Percentiles rank a stretch among this genome's conserved stretches.
These are phyloP conservation scores for Schizophyllum amplum DNA, from an alignment of 1,284 basidiomycete species.

Conservation along the genomic window DNA sequence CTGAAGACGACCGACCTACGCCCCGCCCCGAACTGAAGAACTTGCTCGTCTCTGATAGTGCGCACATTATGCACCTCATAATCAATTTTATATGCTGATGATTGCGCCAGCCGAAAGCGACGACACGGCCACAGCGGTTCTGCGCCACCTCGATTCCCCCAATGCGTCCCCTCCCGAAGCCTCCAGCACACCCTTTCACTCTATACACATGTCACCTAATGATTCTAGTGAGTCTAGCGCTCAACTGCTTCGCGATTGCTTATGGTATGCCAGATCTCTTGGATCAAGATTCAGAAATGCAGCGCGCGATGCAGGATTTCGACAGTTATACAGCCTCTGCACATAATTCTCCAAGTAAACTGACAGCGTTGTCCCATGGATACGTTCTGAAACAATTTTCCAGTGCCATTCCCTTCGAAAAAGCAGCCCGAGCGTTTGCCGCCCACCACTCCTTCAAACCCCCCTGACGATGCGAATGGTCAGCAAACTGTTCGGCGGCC, in stretches of 20 bases:
- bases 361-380: constrained; percentile 10
- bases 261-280: constrained; percentile 44
- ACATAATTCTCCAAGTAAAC: constrained; percentile 22
- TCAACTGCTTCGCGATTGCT: constrained; percentile 2
- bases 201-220: constrained; percentile 52
- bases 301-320: constrained; percentile 48
- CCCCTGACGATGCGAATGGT: too few species aligned
- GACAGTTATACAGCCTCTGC: constrained; percentile 34
- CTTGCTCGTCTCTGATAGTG: constrained; percentile 11
- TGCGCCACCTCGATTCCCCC: constrained; percentile 29
- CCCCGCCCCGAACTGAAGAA: constrained; percentile 28
- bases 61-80: constrained; percentile 1
- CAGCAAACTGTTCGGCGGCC: too few species aligned
- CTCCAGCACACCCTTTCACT: constrained; percentile 47
- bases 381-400: background rate
- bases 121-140: constrained; percentile 27
- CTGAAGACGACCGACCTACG: constrained; percentile 36
- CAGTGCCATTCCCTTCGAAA: constrained; percentile 18
- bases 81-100: constrained; percentile 21
- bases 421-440: too few species aligned
- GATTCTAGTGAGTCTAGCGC: constrained; percentile 45
- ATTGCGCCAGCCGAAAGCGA: constrained; percentile 9
- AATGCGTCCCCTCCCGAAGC: constrained; percentile 36
- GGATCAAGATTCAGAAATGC: constrained; percentile 69
- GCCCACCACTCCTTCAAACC: too few species aligned